Percentiles rank a stretch among this genome's conserved stretches.
phyloP scores from a whole-genome alignment of 345 rosid species.

The Triadica sebifera region DNA sequence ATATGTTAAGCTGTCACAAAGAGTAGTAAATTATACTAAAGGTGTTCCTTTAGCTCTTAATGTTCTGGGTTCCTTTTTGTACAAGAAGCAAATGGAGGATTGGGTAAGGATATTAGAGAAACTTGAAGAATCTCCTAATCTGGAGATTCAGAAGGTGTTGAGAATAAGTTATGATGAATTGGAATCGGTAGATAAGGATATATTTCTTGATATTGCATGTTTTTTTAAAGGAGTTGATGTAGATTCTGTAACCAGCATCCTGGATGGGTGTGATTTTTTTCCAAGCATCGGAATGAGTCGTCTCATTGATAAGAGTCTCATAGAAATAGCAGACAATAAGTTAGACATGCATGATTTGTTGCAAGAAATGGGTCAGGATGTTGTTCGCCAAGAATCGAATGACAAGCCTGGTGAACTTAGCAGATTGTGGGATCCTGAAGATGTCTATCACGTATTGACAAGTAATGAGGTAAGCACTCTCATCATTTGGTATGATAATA shows the following conservation, averaged over 20 bases:
- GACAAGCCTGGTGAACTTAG: constrained; percentile 15
- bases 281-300: constrained; percentile 16
- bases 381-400: constrained; percentile 14
- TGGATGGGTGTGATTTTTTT: constrained; percentile 10
- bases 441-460: background rate
- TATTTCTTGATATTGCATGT: constrained; percentile 29
- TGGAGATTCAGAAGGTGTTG: constrained; percentile 15
- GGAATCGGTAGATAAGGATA: constrained; percentile 13
- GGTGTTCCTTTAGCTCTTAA: constrained; percentile 23
- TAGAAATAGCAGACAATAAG: background rate
- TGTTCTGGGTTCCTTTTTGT: constrained; percentile 17
- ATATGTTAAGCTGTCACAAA: background rate
- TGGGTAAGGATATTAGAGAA: constrained; percentile 15
- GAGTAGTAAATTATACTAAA: constrained; percentile 8
- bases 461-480: background rate
- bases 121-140: constrained; percentile 10
- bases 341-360: constrained; percentile 20
- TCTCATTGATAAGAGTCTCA: constrained; percentile 18
- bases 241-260: constrained; percentile 4
- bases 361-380: constrained; percentile 20
- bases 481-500: background rate
- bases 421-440: constrained; percentile 15
- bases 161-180: constrained; percentile 20
- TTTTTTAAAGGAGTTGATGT: constrained; percentile 1
- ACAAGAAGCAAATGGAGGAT: constrained; percentile 2